Conservation (phyloP, 2,329 filamentous ascomycete species). For the Alternaria gansuensis region DNA sequence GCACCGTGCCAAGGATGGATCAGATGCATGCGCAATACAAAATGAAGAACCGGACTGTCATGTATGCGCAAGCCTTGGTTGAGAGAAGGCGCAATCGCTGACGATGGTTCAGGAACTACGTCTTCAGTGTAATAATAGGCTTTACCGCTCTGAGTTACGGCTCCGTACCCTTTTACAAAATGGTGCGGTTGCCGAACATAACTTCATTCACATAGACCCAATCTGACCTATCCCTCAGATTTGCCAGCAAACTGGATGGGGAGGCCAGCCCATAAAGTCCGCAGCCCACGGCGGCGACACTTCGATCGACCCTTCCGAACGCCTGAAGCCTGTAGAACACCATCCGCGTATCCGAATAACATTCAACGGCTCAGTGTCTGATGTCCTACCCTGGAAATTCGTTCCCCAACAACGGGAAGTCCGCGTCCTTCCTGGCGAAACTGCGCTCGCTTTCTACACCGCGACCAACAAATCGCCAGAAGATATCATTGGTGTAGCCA, state of each 20-base stretch:
- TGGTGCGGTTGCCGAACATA: slow-evolving; percentile 61
- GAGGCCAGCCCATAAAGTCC: slow-evolving; percentile 88
- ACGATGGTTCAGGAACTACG: slow-evolving; percentile 68
- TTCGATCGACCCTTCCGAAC: slow-evolving; percentile 72
- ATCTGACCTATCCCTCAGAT: slow-evolving; percentile 62
- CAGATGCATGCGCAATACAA: slow-evolving; percentile 71
- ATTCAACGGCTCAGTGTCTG: slow-evolving; percentile 94
- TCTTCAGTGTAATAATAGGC: slow-evolving; percentile 78
- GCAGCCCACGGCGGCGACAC: slow-evolving; percentile 68
- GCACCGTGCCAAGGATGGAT: slow-evolving; percentile 66
- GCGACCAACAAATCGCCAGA: slow-evolving; percentile 88
- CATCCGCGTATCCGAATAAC: slow-evolving; percentile 91
- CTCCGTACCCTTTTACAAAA: slow-evolving; percentile 87
- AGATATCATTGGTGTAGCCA: slow-evolving; percentile 98
- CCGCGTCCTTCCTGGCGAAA: slow-evolving; percentile 92
- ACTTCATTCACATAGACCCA: not conserved
- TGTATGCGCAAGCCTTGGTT: slow-evolving; percentile 56
- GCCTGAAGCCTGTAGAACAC: slow-evolving; percentile 80
- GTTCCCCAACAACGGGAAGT: slow-evolving; percentile 96
- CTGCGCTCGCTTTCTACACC: slow-evolving; percentile 95
- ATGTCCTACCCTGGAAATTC: slow-evolving; percentile 97
- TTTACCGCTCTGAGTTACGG: slow-evolving; percentile 84
- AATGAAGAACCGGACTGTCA: slow-evolving; percentile 72
- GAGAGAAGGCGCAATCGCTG: slow-evolving; percentile 3
- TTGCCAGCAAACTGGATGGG: slow-evolving; percentile 88